phyloP scores from a whole-genome alignment of 2,329 filamentous ascomycete species.

The Acarospora socialis region DNA sequence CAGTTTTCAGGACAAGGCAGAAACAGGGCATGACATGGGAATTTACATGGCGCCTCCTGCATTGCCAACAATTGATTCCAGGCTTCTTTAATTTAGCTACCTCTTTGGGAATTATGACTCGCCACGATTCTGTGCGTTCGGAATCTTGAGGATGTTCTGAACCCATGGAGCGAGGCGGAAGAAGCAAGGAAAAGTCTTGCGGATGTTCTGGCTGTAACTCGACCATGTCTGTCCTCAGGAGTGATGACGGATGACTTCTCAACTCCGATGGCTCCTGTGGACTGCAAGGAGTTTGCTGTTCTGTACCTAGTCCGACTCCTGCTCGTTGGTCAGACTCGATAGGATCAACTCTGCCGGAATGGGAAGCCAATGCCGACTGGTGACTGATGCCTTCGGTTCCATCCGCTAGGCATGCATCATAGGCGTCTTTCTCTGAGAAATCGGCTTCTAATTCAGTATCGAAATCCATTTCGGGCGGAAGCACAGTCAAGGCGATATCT shows the following conservation, averaged over 20 bases:
- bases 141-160: conserved; percentile 23
- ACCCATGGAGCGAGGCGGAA: conserved; percentile 29
- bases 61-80: conserved; percentile 38
- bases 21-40: not conserved
- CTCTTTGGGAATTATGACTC: conserved; percentile 14
- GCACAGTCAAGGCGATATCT: conserved; percentile 7
- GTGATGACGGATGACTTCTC: conserved; percentile 5
- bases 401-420: too few species aligned
- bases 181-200: conserved; percentile 28
- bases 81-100: conserved; percentile 36
- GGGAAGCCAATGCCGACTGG: too few species aligned
- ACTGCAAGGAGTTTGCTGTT: too few species aligned
- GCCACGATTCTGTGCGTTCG: conserved; percentile 15
- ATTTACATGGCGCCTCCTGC: conserved; percentile 36
- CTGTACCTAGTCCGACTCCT: too few species aligned
- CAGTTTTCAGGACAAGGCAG: conserved; percentile 4
- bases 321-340: too few species aligned
- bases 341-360: too few species aligned
- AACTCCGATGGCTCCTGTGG: too few species aligned
- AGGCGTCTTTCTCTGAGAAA: too few species aligned
- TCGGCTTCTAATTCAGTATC: too few species aligned
- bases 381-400: too few species aligned
- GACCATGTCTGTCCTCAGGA: conserved; percentile 24
- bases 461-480: conserved; percentile 4
- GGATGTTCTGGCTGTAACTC: conserved; percentile 25